Conservation (phyloP, 2,329 filamentous ascomycete species). For the Exophiala sp. region DNA sequence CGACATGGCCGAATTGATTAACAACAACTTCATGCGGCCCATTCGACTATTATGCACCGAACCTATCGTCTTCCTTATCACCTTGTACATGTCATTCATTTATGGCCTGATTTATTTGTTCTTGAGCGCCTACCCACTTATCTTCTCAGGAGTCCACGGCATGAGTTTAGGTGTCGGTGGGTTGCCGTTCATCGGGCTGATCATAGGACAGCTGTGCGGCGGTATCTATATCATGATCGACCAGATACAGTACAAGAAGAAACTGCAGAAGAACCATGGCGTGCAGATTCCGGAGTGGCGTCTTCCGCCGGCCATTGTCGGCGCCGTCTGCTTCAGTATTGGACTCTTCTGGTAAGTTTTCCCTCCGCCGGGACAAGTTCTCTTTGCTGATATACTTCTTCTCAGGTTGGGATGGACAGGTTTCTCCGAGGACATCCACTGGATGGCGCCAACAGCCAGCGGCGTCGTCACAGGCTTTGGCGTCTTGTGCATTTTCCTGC, state of each 20-base stretch:
- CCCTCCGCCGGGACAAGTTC: not conserved
- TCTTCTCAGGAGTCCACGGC: slow-evolving; percentile 34
- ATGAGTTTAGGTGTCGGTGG: slow-evolving; percentile 46
- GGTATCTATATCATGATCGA: slow-evolving; percentile 17
- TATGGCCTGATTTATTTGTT: slow-evolving; percentile 46
- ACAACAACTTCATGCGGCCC: slow-evolving; percentile 47
- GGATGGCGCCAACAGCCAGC: slow-evolving; percentile 46
- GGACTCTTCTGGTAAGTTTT: slow-evolving; percentile 50
- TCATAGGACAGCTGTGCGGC: slow-evolving; percentile 38
- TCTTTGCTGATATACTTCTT: slow-evolving; percentile 52
- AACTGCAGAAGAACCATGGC: not conserved
- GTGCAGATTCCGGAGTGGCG: slow-evolving; percentile 46
- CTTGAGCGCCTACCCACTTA: not conserved
- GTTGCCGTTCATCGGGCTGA: slow-evolving; percentile 50
- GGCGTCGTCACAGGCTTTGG: slow-evolving; percentile 41
- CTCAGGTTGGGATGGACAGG: slow-evolving; percentile 62
- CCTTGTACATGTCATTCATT: slow-evolving; percentile 46
- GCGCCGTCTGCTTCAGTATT: slow-evolving; percentile 51
- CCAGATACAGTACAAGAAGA: not conserved
- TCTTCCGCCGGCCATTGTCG: slow-evolving; percentile 48
- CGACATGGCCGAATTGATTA: slow-evolving; percentile 31
- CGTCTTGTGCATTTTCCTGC: slow-evolving; percentile 41
- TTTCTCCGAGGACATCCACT: slow-evolving; percentile 40
- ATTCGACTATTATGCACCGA: slow-evolving; percentile 47
- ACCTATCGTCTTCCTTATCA: slow-evolving; percentile 48